Base-by-base conservation (phyloP, 768 basidiomycete species). In the Rhodocollybia butyracea region DNA sequence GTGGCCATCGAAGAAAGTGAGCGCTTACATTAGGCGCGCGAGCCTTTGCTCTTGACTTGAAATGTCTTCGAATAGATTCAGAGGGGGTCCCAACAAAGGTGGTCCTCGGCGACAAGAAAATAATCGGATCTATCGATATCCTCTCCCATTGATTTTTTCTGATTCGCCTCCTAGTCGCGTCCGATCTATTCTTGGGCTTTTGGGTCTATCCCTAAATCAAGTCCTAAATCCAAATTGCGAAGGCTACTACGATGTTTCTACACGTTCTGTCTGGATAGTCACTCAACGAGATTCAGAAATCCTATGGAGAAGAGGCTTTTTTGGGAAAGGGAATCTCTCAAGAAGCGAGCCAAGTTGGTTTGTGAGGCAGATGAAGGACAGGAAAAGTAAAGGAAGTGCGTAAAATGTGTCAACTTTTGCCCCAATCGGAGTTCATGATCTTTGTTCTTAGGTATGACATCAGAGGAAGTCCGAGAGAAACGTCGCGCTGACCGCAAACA, bases 311-410 rank as follows among this genome's bases (percentile, higher is more conserved):
- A 73, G 89, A 57, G 97, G 97, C 0, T 98, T 98, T 73, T 99
- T 98, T 68, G 97, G 97, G 22, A 99, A 99, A 69, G 97, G 97
- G 1, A 89, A 90, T 66, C 75, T 99, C 51, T 95, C 92, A 38
- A 73, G 97, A 56, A 97, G 94, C 69, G 97, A 99, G 68, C 95
- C 96, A 7, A 92, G 85, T 54, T 99, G 97, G 97, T 75, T 86
- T 57, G 81, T 86, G 19, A 76, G 97, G 43, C 86, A 91, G 62
- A 76, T 88, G 57, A 92, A 91, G 65, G 76, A 74, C 59, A 72
- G 83, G 46, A 78, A 76, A 55, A 79, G 77, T 59, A 73, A 83
- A 46, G 78, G 76, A 56, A 78, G 92, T 86, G 72, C 70, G 78
- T 74, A 17, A 43, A 30, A 36, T 31, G 51, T 39, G 31, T 50